Evolutionary conservation across 2,329 filamentous ascomycete species (phyloP).

Genomic region (Trichoderma sp.): DNA sequence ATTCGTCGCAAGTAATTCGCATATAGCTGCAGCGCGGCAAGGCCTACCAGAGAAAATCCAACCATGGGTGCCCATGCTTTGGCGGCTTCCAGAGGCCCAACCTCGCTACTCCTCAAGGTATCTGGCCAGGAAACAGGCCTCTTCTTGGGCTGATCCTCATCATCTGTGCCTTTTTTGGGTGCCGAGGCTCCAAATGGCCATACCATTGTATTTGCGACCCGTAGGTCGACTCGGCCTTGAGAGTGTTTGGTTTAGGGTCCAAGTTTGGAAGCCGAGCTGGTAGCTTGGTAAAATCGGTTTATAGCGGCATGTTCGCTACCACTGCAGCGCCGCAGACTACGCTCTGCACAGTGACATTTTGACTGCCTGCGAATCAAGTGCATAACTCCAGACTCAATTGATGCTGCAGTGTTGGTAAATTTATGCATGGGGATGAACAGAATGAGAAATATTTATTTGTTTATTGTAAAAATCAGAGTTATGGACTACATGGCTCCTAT

Average conservation of each 20-base stretch:
- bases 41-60: constrained; percentile 44
- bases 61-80: constrained; percentile 48
- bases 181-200: constrained; percentile 46
- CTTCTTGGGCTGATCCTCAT: constrained; percentile 34
- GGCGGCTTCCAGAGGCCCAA: constrained; percentile 41
- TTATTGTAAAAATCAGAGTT: neutral
- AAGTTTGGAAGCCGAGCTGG: neutral
- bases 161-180: constrained; percentile 34
- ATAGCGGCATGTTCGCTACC: constrained; percentile 18
- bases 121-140: constrained; percentile 46
- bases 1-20: constrained; percentile 82
- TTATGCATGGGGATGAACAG: neutral
- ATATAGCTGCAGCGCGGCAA: constrained; percentile 59
- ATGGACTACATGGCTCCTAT: constrained; percentile 18
- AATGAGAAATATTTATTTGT: neutral
- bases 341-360: constrained; percentile 10
- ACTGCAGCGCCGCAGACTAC: neutral
- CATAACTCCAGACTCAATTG: neutral
- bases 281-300: neutral
- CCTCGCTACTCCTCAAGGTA: constrained; percentile 39
- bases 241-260: neutral
- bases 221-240: constrained; percentile 33
- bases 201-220: constrained; percentile 45
- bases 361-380: neutral
- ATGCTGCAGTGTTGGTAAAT: neutral